A percentile compares a stretch with the other conserved stretches of the same genome.
phyloP scores from a whole-genome alignment of 805 yeast genomes.

The Lachancea mirantina region DNA sequence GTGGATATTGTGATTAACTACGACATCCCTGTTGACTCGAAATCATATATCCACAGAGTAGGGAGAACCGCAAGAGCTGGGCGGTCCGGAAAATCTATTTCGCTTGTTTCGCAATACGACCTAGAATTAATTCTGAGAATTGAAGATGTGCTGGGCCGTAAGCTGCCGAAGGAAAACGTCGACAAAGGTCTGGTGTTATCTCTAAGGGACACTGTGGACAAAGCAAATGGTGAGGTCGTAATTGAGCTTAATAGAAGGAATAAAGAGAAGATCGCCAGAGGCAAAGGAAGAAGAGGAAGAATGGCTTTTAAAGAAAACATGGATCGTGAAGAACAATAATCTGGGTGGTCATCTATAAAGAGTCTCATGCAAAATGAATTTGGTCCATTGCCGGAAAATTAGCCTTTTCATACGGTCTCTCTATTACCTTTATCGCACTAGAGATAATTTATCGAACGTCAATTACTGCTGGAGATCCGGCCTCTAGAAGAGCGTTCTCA shows the following conservation, averaged over 20 bases:
- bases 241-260: conserved; percentile 60
- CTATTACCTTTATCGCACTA: too few relatives aligned
- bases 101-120: conserved; percentile 91
- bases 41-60: conserved; percentile 92
- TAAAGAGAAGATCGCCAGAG: conserved; percentile 44
- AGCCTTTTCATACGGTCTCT: too few relatives aligned
- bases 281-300: conserved; percentile 34
- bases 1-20: conserved; percentile 91
- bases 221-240: conserved; percentile 86
- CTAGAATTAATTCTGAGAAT: conserved; percentile 81
- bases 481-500: conserved; percentile 19
- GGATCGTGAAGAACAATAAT: conserved; percentile 38
- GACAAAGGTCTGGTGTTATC: conserved; percentile 71
- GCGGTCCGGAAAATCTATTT: conserved; percentile 76
- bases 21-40: conserved; percentile 85
- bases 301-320: conserved; percentile 38
- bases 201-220: conserved; percentile 80
- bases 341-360: not conserved
- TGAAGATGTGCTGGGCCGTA: conserved; percentile 78
- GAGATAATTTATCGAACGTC: too few relatives aligned
- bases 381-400: not conserved
- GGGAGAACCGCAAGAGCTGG: conserved; percentile 99
- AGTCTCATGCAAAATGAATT: not conserved
- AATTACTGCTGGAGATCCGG: not conserved
- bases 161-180: conserved; percentile 75